Base-by-base conservation (phyloP, 129 eudicot genomes). In the Pittosporum tobira region DNA sequence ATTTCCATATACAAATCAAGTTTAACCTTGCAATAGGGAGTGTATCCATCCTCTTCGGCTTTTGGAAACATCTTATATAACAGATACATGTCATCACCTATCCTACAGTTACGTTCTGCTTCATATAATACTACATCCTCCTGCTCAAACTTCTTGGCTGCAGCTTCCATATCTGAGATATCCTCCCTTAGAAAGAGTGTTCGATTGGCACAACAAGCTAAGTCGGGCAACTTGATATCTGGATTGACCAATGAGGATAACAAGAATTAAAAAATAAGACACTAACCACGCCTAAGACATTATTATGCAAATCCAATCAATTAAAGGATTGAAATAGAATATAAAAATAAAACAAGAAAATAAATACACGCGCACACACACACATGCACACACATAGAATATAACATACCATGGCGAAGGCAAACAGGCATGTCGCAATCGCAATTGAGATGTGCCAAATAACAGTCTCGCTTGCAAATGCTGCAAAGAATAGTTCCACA, bases 401-500 rank as follows among this genome's bases (percentile, higher is more conserved):
- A 24, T 9, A 22, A 27, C 68, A 54, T 83, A 91, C 98, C 96
- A 78, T 91, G 98, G 48, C 88, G 94, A 63, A 91, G 85, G 83
- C 98, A 91, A 46, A 91, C 80, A 21, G 90, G 98, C 31, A 68
- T 60, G 66, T 24, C 25, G 56, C 98, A 91, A 58, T 57, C 69
- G 79, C 98, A 91, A 58, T 77, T 86, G 24, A 83, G 68, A 70
- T 80, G 87, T 4, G 98, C 85, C 3, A 83, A 75, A 74, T 83
- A 86, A 55, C 98, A 91, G 47, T 91, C 98, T 0, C 85, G 94
- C 62, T 91, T 86, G 77, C 98, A 91, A 2, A 76, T 51, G 71
- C 90, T 91, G 78, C 98, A 91, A 31, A 86, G 79, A 74, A 90
- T 83, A 18, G 97, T 89, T 70, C 90, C 94, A 51, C 73, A 88